Base-by-base conservation (phyloP, 73 alveolate species). In the Stentor coeruleus region DNA sequence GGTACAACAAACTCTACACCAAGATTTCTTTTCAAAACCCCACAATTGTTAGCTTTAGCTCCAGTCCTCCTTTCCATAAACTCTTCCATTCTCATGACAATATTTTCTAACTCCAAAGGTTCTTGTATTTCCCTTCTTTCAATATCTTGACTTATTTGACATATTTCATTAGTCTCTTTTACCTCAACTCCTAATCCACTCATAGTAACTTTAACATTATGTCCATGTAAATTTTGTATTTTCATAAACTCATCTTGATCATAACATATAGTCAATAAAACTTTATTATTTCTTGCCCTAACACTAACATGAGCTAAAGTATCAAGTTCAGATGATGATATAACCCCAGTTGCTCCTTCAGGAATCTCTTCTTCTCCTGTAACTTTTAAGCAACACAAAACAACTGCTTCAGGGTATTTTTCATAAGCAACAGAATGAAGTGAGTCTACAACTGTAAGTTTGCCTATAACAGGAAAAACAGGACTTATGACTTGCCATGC, bases 301-400 rank as follows among this genome's bases (percentile, higher is more conserved):
- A 93, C 98, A 81, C 93, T 81, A 39, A 93, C 95, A 83, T 93
- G 98, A 6, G 96, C 94, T 35, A 93, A 85, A 81, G 89, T 93
- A 86, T 93, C 96, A n/a, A 96, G 98, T 82, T 91, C 91, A 88
- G 91, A 91, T 73, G 89, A 85, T 30, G 90, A 59, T 11, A 93
- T 86, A 3, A 93, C 85, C 59, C 92, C 95, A 49, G 33, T 66
- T 15, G 91, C 93, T 76, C 91, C 91, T 20, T 81, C 74, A 40
- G 98, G 98, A 26, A 93, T 91, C 83, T 93, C 98, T 83, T 93
- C 98, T 57, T 91, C 93, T 59, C 98, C 98, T 59, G 90, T 76
- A 3, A 93, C 86, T 88, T 86, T 93, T 83, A 88, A 93, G 3
- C 86, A 76, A 60, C 90, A 41, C 58, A 93, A 85, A 41, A 93